Percentiles rank a stretch among this genome's conserved stretches.
Conservation (phyloP, 176 grass and related monocot genomes). For the Oryza punctata region DNA sequence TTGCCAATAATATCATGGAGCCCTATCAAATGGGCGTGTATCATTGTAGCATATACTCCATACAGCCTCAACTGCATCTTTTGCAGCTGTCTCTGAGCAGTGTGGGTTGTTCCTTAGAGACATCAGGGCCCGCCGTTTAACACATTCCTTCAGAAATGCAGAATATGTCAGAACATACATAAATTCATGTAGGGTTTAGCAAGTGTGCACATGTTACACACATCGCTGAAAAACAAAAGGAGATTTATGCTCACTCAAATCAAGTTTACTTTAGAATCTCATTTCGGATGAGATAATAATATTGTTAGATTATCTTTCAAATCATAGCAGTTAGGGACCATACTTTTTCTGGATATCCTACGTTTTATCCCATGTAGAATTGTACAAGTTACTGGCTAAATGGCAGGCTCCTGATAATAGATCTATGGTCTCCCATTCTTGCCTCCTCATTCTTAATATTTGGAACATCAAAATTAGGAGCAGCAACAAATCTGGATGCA, state of each 20-base stretch:
- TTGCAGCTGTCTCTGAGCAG: slow-evolving; percentile 64
- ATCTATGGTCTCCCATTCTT: not conserved
- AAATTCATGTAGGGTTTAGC: not conserved
- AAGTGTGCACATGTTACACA: not conserved
- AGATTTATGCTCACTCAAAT: not conserved
- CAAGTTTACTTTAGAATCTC: not conserved
- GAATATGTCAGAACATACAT: slow-evolving; percentile 13
- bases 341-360: not conserved
- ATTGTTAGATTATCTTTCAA: not conserved
- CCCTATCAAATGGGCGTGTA: slow-evolving; percentile 80
- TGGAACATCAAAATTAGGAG: not conserved
- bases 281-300: not conserved
- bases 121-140: slow-evolving; percentile 68
- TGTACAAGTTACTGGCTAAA: too few relatives aligned
- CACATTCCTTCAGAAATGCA: slow-evolving; percentile 73
- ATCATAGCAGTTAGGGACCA: not conserved
- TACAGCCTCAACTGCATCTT: slow-evolving; percentile 87
- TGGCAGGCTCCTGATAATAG: not conserved
- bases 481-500: not conserved
- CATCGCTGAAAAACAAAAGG: not conserved
- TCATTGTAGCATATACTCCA: slow-evolving; percentile 97
- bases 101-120: slow-evolving; percentile 70
- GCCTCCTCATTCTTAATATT: not conserved
- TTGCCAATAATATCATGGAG: slow-evolving; percentile 40
- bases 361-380: too few relatives aligned